phyloP scores from a whole-genome alignment of 208 protist genomes.

The Trypanosoma scelopori region DNA sequence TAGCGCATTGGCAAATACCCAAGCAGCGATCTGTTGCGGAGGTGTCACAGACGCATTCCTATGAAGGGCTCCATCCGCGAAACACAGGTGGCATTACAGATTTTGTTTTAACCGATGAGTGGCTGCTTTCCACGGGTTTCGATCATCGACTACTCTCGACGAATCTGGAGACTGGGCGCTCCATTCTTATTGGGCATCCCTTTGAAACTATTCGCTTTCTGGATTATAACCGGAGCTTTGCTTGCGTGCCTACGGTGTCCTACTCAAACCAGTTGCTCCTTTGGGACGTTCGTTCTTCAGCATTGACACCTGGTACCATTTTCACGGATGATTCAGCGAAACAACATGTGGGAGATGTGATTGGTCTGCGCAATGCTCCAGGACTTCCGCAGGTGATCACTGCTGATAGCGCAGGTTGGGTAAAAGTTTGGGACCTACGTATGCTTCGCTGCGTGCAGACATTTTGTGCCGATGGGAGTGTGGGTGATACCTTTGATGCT shows the following conservation, averaged over 20 bases:
- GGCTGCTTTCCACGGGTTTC: conserved; percentile 62
- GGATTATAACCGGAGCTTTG: conserved; percentile 29
- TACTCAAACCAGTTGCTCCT: conserved; percentile 46
- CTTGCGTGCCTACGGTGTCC: conserved; percentile 22
- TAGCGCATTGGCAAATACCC: conserved; percentile 50
- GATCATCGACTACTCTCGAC: conserved; percentile 53
- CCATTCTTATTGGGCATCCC: conserved; percentile 28
- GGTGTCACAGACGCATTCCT: conserved; percentile 33
- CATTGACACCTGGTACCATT: conserved; percentile 31
- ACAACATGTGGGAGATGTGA: conserved; percentile 39
- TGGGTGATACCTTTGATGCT: conserved; percentile 21
- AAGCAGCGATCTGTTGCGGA: conserved; percentile 31
- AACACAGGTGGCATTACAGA: conserved; percentile 61
- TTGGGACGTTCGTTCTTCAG: conserved; percentile 57
- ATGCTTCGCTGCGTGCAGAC: conserved; percentile 75
- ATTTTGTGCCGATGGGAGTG: conserved; percentile 38
- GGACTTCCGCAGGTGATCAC: conserved; percentile 71
- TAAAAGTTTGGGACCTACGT: conserved; percentile 87
- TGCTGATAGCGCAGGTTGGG: conserved; percentile 54
- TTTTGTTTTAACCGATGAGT: conserved; percentile 49
- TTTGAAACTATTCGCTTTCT: conserved; percentile 32
- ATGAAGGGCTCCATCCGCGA: conserved; percentile 37
- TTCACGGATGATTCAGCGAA: conserved; percentile 29
- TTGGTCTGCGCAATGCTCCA: conserved; percentile 53
- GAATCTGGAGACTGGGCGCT: conserved; percentile 37